Conservation (phyloP, 78 protist species). For the Speleostelium caveatum region DNA sequence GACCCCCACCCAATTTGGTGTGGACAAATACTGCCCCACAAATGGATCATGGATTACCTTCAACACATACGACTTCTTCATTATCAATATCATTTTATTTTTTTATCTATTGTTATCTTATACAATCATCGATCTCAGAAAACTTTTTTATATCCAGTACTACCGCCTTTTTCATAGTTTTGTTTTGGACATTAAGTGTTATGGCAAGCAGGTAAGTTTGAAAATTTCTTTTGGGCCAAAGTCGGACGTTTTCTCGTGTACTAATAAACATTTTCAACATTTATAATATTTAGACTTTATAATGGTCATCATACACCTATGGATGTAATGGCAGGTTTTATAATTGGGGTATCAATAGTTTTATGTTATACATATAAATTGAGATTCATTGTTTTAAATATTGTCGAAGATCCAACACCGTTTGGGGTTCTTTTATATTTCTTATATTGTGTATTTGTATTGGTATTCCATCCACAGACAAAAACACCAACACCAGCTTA, state of each 20-base stretch:
- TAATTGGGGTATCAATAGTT: slow-evolving; percentile 2
- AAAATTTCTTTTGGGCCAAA: too few species aligned
- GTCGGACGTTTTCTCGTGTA: too few species aligned
- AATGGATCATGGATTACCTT: slow-evolving; percentile 68
- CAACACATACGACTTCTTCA: slow-evolving; percentile 71
- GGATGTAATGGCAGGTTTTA: slow-evolving; percentile 56
- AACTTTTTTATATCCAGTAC: background rate
- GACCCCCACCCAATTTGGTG: slow-evolving; percentile 50
- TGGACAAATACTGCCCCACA: slow-evolving; percentile 57
- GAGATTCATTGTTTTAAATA: background rate
- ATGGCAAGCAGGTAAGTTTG: slow-evolving; percentile 33
- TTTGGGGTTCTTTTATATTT: background rate
- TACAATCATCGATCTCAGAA: slow-evolving; percentile 5
- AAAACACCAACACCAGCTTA: slow-evolving; percentile 73
- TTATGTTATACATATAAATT: background rate
- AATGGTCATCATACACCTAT: slow-evolving; percentile 76
- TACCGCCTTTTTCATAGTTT: slow-evolving; percentile 1
- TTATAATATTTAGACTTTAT: slow-evolving; percentile 32
- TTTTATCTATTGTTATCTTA: slow-evolving; percentile 8
- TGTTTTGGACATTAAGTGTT: slow-evolving; percentile 9
- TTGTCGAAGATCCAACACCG: background rate
- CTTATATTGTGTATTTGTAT: background rate
- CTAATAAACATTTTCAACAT: too few species aligned
- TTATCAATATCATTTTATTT: slow-evolving; percentile 36
- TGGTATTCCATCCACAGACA: slow-evolving; percentile 56